These are phyloP conservation scores for Lentithecium fluviatile DNA, from an alignment of 495 filamentous ascomycete species.

Conservation along the genomic window DNA sequence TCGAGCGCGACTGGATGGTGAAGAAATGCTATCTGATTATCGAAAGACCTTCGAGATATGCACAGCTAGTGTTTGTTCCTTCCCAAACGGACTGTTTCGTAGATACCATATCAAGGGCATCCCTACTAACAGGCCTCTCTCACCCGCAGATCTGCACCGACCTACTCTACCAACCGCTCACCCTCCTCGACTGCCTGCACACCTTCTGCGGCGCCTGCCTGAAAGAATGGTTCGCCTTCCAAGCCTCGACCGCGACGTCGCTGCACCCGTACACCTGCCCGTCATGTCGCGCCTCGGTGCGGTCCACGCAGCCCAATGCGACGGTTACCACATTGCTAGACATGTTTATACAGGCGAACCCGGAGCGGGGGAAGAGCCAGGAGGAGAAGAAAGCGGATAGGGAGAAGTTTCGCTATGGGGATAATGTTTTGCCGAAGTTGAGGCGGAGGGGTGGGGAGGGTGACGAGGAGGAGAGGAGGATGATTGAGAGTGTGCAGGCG, in stretches of 20 bases:
- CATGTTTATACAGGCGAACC: conserved; percentile 72
- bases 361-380: conserved; percentile 61
- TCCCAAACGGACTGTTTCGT: neutral
- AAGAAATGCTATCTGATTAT: too few species aligned
- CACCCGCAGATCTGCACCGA: conserved; percentile 89
- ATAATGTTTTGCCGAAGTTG: conserved; percentile 66
- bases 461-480: conserved; percentile 64
- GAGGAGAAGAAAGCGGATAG: conserved; percentile 71
- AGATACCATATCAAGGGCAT: conserved; percentile 8
- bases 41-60: neutral
- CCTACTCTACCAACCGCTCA: conserved; percentile 90
- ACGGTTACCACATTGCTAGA: conserved; percentile 80
- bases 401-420: conserved; percentile 70
- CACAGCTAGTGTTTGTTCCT: neutral
- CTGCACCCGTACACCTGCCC: conserved; percentile 77
- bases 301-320: conserved; percentile 79
- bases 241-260: conserved; percentile 56
- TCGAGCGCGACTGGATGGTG: neutral
- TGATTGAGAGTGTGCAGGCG: conserved; percentile 68
- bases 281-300: conserved; percentile 81
- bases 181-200: conserved; percentile 94
- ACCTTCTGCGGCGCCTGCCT: conserved; percentile 94
- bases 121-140: conserved; percentile 24
- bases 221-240: conserved; percentile 84
- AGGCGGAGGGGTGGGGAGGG: conserved; percentile 49